Evolutionary conservation across 129 eudicot species (phyloP).

Genomic region (Artemisia annua): DNA sequence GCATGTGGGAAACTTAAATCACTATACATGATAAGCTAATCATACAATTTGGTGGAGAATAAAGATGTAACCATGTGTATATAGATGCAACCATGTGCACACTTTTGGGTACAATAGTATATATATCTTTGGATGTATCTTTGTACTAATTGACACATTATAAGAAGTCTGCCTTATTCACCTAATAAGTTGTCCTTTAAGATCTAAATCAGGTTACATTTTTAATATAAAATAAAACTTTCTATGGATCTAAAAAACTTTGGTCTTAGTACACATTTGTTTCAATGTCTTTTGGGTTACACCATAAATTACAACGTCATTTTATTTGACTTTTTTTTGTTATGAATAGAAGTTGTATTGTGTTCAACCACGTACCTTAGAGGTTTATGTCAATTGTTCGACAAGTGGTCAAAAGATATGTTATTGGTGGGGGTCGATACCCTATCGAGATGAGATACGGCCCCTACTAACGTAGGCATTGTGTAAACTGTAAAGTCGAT

Average conservation of each 20-base stretch:
- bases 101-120: slow-evolving; percentile 15
- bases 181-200: slow-evolving; percentile 11
- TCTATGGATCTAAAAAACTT: slow-evolving; percentile 11
- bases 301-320: too few species aligned
- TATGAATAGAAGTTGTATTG: too few species aligned
- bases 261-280: too few species aligned
- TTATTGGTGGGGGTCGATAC: too few species aligned
- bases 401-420: too few species aligned
- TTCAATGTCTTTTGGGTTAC: too few species aligned
- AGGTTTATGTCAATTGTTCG: too few species aligned
- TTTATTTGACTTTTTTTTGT: too few species aligned
- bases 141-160: slow-evolving; percentile 15
- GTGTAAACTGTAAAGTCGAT: too few species aligned
- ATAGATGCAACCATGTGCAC: slow-evolving; percentile 32
- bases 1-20: not conserved
- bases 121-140: slow-evolving; percentile 34
- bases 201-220: slow-evolving; percentile 22
- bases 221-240: not conserved
- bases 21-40: slow-evolving; percentile 3
- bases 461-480: too few species aligned
- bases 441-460: too few species aligned
- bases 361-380: too few species aligned
- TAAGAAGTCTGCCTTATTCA: slow-evolving; percentile 15
- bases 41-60: not conserved
- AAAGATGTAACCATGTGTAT: slow-evolving; percentile 24